Percentiles rank a stretch among this genome's conserved stretches.
phyloP scores from a whole-genome alignment of 2,329 filamentous ascomycete species.

The Neofusicoccum parvum region DNA sequence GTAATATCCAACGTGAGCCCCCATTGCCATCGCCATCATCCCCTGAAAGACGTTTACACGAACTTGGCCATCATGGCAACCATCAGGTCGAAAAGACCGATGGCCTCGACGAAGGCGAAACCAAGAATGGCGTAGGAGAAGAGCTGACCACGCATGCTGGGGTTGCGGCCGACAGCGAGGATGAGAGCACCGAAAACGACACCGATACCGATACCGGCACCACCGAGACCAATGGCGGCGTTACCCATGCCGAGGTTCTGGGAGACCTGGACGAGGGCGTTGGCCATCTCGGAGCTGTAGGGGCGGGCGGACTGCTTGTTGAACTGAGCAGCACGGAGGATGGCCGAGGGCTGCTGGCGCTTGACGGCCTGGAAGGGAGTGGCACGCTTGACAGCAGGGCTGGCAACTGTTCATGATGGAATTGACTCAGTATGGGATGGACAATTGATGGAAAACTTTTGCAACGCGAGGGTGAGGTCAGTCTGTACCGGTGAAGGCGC shows the following conservation, averaged over 20 bases:
- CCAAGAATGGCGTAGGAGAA: conserved; percentile 95
- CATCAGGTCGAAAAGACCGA: conserved; percentile 64
- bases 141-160: conserved; percentile 89
- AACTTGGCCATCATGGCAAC: conserved; percentile 32
- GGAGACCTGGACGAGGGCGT: conserved; percentile 86
- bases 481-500: conserved; percentile 69
- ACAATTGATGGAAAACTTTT: conserved; percentile 22
- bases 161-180: conserved; percentile 90
- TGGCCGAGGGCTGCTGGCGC: conserved; percentile 69
- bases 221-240: conserved; percentile 88
- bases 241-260: conserved; percentile 81
- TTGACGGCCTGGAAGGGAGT: conserved; percentile 73
- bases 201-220: conserved; percentile 94
- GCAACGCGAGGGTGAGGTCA: conserved; percentile 46
- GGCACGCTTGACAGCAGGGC: conserved; percentile 34
- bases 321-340: conserved; percentile 61
- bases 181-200: conserved; percentile 90
- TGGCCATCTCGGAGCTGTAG: conserved; percentile 87
- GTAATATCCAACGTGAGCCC: background rate
- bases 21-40: conserved; percentile 17
- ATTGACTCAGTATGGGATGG: conserved; percentile 21
- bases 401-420: conserved; percentile 24
- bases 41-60: conserved; percentile 21
- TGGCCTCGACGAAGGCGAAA: conserved; percentile 94
- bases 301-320: conserved; percentile 60